These are phyloP conservation scores for Aegilops longissima DNA, from an alignment of 176 grass and related monocot genomes.

Conservation along the genomic window DNA sequence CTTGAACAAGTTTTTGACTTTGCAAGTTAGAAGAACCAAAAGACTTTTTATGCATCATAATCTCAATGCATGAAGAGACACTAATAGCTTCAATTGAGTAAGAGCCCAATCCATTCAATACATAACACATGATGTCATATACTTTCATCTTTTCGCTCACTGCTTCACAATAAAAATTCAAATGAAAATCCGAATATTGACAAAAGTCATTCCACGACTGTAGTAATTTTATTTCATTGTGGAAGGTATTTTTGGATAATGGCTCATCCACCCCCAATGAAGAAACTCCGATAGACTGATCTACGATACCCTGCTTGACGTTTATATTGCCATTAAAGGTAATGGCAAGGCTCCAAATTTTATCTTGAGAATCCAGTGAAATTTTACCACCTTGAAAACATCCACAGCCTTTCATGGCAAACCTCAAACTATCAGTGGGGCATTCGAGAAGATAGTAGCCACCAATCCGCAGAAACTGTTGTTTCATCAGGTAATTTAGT, in stretches of 20 bases:
- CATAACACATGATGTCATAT: constrained; percentile 22
- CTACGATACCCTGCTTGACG: constrained; percentile 17
- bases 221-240: constrained; percentile 43
- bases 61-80: constrained; percentile 70
- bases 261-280: constrained; percentile 14
- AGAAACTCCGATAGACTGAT: constrained; percentile 39
- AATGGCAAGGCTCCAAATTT: constrained; percentile 55
- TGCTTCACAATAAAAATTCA: constrained; percentile 44
- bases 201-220: constrained; percentile 45
- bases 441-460: constrained; percentile 85
- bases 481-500: constrained; percentile 29
- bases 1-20: constrained; percentile 40
- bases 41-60: constrained; percentile 48
- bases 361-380: constrained; percentile 47
- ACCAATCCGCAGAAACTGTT: constrained; percentile 61
- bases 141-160: constrained; percentile 16
- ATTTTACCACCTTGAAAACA: constrained; percentile 47
- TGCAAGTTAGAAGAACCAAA: constrained; percentile 41
- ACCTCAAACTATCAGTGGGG: constrained; percentile 24
- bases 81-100: constrained; percentile 50
- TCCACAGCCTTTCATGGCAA: constrained; percentile 37
- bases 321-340: constrained; percentile 38
- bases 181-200: constrained; percentile 50
- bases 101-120: constrained; percentile 30
- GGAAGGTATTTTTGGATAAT: constrained; percentile 33